Conservation (phyloP, 345 rosid species). For the Fremontodendron californicum region DNA sequence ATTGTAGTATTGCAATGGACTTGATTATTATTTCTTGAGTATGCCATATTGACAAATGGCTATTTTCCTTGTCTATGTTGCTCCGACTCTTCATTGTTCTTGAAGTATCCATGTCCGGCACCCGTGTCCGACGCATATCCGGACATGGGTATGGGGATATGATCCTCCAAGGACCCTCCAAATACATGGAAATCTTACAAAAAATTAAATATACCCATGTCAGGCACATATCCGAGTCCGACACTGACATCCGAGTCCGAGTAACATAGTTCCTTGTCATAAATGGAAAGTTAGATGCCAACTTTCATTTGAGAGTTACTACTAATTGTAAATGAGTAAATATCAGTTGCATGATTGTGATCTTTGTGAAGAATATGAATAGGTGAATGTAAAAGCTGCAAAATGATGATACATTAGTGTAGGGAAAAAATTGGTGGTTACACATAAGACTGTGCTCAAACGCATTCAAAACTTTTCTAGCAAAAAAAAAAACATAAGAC, state of each 20-base stretch:
- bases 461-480: no score
- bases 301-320: not conserved
- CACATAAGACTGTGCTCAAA: not conserved
- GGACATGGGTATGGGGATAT: no score
- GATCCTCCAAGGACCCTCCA: no score
- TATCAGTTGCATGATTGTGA: not conserved
- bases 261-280: not conserved
- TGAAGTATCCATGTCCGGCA: no score
- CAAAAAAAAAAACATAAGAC: no score
- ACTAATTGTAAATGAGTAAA: not conserved
- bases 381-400: not conserved
- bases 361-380: not conserved
- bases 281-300: not conserved
- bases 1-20: not conserved
- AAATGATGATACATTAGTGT: not conserved
- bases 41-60: not conserved
- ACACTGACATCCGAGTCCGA: no score
- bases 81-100: no score
- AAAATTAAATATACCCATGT: no score
- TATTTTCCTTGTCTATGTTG: constrained; percentile 4
- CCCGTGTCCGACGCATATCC: no score
- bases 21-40: not conserved
- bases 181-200: no score
- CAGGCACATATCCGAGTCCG: no score
- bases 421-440: not conserved